Conservation (phyloP, 2,329 filamentous ascomycete species). For the Verticillium isaacii region DNA sequence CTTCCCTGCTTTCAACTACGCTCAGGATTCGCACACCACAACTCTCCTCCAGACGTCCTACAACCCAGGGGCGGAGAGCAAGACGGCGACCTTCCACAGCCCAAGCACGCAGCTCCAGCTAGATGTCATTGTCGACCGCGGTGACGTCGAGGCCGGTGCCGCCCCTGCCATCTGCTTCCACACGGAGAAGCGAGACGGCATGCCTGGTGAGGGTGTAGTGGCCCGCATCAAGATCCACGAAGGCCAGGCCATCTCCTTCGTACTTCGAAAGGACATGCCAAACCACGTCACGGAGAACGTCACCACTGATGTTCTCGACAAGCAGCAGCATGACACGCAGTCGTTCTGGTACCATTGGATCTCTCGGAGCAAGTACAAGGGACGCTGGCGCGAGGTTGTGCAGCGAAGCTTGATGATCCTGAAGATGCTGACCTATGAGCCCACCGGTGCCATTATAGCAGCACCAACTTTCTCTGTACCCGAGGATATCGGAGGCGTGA, state of each 20-base stretch:
- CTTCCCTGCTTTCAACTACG: conserved; percentile 71
- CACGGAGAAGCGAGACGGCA: conserved; percentile 44
- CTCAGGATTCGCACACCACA: conserved; percentile 55
- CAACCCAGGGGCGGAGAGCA: conserved; percentile 41
- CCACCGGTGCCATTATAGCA: conserved; percentile 72
- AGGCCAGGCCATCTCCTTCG: conserved; percentile 65
- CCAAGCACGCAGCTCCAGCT: conserved; percentile 57
- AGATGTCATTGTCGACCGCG: conserved; percentile 61
- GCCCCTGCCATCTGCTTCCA: conserved; percentile 49
- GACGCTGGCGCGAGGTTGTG: conserved; percentile 69
- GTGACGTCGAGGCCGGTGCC: conserved; percentile 37
- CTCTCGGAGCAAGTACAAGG: conserved; percentile 63
- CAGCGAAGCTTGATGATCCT: conserved; percentile 67
- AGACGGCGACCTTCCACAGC: conserved; percentile 59
- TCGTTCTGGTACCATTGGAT: conserved; percentile 73
- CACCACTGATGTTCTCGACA: conserved; percentile 52
- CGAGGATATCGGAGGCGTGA: conserved; percentile 63
- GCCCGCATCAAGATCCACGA: conserved; percentile 56
- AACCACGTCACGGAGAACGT: conserved; percentile 54
- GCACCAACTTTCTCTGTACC: conserved; percentile 74
- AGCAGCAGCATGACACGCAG: conserved; percentile 65
- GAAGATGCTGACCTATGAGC: conserved; percentile 74
- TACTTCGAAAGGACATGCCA: conserved; percentile 58
- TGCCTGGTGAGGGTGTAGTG: conserved; percentile 59
- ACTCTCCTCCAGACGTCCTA: conserved; percentile 44